These are phyloP conservation scores for Stachybotrys chlorohalonatus DNA, from an alignment of 2,329 filamentous ascomycete species.

Conservation along the genomic window DNA sequence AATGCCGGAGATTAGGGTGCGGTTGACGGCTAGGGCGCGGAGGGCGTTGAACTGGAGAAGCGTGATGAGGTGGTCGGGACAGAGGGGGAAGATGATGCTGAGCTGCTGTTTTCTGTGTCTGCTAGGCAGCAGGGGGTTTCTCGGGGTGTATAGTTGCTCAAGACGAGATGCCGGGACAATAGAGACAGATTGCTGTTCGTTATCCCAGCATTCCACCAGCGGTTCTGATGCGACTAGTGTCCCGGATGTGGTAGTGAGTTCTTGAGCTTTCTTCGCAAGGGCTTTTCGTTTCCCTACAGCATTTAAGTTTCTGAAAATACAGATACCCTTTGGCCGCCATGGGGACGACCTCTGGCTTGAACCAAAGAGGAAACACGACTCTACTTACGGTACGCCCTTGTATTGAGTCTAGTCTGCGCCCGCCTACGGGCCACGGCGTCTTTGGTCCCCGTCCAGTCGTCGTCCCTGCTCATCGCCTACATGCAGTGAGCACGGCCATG, in stretches of 20 bases:
- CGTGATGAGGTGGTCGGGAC: slow-evolving; percentile 30
- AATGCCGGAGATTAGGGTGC: slow-evolving; percentile 21
- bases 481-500: not conserved
- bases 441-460: slow-evolving; percentile 36
- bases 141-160: not conserved
- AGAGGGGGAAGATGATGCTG: slow-evolving; percentile 23
- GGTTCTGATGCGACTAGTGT: not conserved
- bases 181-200: not conserved
- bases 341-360: not conserved
- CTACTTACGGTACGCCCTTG: slow-evolving; percentile 25
- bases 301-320: not conserved
- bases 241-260: not conserved
- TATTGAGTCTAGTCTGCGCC: slow-evolving; percentile 35
- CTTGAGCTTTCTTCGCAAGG: not conserved
- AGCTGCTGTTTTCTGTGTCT: slow-evolving; percentile 1
- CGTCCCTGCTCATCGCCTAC: slow-evolving; percentile 26
- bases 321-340: too few species aligned
- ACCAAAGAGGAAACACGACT: not conserved
- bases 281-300: not conserved
- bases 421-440: slow-evolving; percentile 30
- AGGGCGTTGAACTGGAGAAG: slow-evolving; percentile 31
- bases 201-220: not conserved
- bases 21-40: slow-evolving; percentile 26
- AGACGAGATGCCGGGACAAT: not conserved
- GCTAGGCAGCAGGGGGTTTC: not conserved